These are phyloP conservation scores for Linum lewisii DNA, from an alignment of 345 rosid species.

Conservation along the genomic window DNA sequence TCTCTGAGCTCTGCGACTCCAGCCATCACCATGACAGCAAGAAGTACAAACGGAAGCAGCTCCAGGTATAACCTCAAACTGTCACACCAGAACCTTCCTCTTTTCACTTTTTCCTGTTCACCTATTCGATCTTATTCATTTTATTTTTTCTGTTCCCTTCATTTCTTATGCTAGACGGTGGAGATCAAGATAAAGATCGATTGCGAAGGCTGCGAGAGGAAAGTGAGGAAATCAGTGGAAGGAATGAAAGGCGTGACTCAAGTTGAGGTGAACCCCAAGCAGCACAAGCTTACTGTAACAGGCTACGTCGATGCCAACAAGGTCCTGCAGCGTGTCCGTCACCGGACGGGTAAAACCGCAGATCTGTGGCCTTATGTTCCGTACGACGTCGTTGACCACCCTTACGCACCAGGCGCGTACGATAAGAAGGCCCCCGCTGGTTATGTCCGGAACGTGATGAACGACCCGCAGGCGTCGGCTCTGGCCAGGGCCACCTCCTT, in stretches of 20 bases:
- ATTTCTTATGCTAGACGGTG: conserved; percentile 7
- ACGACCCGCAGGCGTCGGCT: conserved; percentile 13
- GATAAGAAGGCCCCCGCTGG: conserved; percentile 26
- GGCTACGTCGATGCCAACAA: conserved; percentile 20
- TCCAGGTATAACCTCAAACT: conserved; percentile 1
- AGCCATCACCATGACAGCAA: not conserved
- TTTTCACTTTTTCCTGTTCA: not conserved
- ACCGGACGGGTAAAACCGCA: conserved; percentile 22
- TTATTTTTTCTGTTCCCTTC: not conserved
- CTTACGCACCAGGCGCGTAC: conserved; percentile 19
- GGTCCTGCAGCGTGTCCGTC: conserved; percentile 20
- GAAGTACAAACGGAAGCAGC: conserved; percentile 1
- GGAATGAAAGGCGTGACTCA: conserved; percentile 22
- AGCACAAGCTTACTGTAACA: conserved; percentile 16
- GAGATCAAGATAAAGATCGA: conserved; percentile 23
- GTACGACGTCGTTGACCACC: conserved; percentile 17
- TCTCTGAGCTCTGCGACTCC: conserved; percentile 3
- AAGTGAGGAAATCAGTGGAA: conserved; percentile 15
- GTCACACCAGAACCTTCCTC: not conserved
- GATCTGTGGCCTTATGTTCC: conserved; percentile 26
- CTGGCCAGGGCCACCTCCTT: conserved; percentile 18
- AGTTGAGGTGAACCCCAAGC: conserved; percentile 16
- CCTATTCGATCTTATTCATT: not conserved
- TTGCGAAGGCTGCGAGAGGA: conserved; percentile 22
- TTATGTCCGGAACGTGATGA: conserved; percentile 16